Conservation (phyloP, 2,329 filamentous ascomycete species). For the Nannizziopsis barbatae region DNA sequence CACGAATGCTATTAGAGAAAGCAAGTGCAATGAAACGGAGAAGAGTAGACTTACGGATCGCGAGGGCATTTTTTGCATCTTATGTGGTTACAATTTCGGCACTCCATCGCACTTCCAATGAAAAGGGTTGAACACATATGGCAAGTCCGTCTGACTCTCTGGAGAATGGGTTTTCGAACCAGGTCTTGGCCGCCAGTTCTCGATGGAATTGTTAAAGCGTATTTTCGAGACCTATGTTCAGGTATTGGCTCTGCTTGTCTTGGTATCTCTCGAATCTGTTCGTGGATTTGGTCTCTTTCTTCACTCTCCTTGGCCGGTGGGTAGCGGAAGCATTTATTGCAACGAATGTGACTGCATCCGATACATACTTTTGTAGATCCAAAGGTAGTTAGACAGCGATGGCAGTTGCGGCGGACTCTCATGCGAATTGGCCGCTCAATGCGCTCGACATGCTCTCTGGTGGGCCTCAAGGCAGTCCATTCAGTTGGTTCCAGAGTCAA, state of each 20-base stretch:
- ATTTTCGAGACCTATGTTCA: slow-evolving; percentile 23
- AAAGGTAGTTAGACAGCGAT: slow-evolving; percentile 66
- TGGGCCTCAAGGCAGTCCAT: slow-evolving; percentile 26
- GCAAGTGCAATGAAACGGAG: background rate
- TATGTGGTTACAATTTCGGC: slow-evolving; percentile 56
- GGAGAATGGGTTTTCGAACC: slow-evolving; percentile 58
- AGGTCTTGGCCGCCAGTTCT: slow-evolving; percentile 59
- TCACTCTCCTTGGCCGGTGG: slow-evolving; percentile 55
- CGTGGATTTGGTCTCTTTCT: slow-evolving; percentile 23
- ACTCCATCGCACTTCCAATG: slow-evolving; percentile 48
- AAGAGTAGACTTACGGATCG: slow-evolving; percentile 53
- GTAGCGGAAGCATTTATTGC: slow-evolving; percentile 66
- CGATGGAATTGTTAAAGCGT: slow-evolving; percentile 45
- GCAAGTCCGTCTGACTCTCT: slow-evolving; percentile 64
- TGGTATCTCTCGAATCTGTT: background rate
- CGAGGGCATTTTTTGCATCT: slow-evolving; percentile 73
- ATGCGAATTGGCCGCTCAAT: slow-evolving; percentile 39
- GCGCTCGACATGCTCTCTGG: slow-evolving; percentile 25
- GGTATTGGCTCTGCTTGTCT: too few species aligned
- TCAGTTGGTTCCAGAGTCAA: slow-evolving; percentile 35
- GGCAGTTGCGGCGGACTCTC: slow-evolving; percentile 52
- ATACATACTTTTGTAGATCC: slow-evolving; percentile 61
- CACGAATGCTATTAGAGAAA: background rate
- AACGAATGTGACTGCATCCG: slow-evolving; percentile 67
- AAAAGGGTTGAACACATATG: slow-evolving; percentile 62